Conservation (phyloP, 495 filamentous ascomycete species). For the Xylaria nigripes region DNA sequence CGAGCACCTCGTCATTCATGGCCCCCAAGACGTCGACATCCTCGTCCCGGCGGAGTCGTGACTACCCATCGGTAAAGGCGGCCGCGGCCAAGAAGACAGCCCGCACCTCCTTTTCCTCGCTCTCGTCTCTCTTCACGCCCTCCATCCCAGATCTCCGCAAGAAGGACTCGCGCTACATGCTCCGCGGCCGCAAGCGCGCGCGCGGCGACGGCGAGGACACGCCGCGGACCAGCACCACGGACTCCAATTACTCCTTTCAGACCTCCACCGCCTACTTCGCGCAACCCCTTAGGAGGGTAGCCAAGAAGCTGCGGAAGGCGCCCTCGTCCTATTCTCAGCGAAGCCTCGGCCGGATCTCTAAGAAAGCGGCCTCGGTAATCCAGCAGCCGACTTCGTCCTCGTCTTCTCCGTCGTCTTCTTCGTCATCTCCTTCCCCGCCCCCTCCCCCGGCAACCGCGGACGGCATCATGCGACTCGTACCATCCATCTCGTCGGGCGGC, state of each 20-base stretch:
- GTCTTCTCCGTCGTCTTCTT: too few species aligned
- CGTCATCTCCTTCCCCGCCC: too few species aligned
- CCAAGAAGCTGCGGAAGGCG: slow-evolving; percentile 24
- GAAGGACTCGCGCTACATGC: slow-evolving; percentile 11
- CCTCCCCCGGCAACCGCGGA: slow-evolving; percentile 2
- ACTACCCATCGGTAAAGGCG: background rate
- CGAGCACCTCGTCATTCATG: slow-evolving; percentile 8
- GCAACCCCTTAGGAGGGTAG: slow-evolving; percentile 25
- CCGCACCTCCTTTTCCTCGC: background rate
- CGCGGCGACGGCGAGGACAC: slow-evolving; percentile 2
- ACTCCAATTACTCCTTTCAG: background rate
- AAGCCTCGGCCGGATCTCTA: too few species aligned
- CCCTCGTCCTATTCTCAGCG: too few species aligned
- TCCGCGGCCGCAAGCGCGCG: slow-evolving; percentile 23
- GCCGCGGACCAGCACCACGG: background rate
- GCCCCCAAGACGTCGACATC: background rate
- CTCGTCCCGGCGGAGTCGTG: background rate
- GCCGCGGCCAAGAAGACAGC: background rate
- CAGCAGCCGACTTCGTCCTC: too few species aligned
- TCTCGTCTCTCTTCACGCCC: slow-evolving; percentile 4
- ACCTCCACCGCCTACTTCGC: slow-evolving; percentile 10
- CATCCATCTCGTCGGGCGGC: slow-evolving; percentile 13
- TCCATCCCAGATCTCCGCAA: slow-evolving; percentile 1
- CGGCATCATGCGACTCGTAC: slow-evolving; percentile 13
- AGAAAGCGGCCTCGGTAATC: too few species aligned